These are phyloP conservation scores for Starmera pachycereana DNA, from an alignment of 805 yeast species.

Conservation along the genomic window DNA sequence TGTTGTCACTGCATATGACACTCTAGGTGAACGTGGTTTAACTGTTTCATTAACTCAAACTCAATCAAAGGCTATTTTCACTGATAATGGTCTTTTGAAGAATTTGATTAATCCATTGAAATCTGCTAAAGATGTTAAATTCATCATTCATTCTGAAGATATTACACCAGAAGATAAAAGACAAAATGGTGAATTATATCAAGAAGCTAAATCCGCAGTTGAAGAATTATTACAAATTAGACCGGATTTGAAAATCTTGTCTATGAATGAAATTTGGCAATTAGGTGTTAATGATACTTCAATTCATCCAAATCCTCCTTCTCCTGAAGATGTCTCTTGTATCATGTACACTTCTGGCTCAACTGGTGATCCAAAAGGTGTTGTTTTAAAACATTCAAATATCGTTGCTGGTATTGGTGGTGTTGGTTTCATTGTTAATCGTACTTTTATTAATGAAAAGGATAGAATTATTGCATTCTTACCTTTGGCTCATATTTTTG, in stretches of 20 bases:
- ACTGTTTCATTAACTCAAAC: conserved; percentile 82
- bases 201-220: conserved; percentile 45
- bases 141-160: conserved; percentile 59
- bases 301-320: conserved; percentile 30
- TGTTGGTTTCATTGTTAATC: conserved; percentile 50
- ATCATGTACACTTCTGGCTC: conserved; percentile 69
- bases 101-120: conserved; percentile 65
- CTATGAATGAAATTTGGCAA: conserved; percentile 53
- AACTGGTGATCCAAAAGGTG: conserved; percentile 79
- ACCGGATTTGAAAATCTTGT: conserved; percentile 63
- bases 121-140: conserved; percentile 49
- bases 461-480: conserved; percentile 82
- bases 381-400: conserved; percentile 49
- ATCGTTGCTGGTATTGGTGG: conserved; percentile 85
- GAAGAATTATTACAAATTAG: conserved; percentile 52
- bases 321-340: conserved; percentile 42
- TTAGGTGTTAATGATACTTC: conserved; percentile 49
- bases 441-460: conserved; percentile 33
- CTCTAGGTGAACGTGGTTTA: conserved; percentile 82
- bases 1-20: conserved; percentile 92
- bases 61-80: conserved; percentile 65
- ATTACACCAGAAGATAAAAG: conserved; percentile 56
- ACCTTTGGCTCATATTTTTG: conserved; percentile 95
- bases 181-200: conserved; percentile 47
- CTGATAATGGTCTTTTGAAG: conserved; percentile 66